These are phyloP conservation scores for Sicyos baderoa DNA, from an alignment of 306 rosid genomes.

Conservation along the genomic window DNA sequence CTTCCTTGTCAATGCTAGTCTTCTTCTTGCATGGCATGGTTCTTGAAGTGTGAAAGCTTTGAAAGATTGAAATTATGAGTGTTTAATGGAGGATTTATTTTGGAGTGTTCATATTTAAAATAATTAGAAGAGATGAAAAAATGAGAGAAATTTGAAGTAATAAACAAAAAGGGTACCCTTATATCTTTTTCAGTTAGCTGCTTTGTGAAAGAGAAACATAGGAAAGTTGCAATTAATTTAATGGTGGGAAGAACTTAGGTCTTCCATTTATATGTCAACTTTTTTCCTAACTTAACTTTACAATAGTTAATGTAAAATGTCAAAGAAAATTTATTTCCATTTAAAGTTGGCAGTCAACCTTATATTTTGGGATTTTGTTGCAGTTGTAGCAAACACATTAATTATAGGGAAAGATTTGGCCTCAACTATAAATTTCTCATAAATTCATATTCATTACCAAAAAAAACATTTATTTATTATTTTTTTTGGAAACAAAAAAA, in stretches of 20 bases:
- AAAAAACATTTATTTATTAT: no score
- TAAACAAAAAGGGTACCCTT: not conserved
- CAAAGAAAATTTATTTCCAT: constrained; percentile 10
- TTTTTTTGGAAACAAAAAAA: no score
- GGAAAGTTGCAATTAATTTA: constrained; percentile 12
- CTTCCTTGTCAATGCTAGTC: constrained; percentile 8
- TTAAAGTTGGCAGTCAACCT: constrained; percentile 10
- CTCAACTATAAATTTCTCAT: no score
- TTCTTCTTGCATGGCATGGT: constrained; percentile 6
- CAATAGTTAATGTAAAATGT: constrained; percentile 10
- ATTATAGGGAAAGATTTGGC: not conserved
- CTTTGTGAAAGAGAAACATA: not conserved
- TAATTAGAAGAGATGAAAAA: not conserved
- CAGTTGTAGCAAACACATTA: not conserved
- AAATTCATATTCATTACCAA: no score
- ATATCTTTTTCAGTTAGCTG: not conserved
- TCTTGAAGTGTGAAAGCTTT: constrained; percentile 18
- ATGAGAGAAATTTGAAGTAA: not conserved
- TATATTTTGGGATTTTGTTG: constrained; percentile 2
- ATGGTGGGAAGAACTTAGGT: not conserved
- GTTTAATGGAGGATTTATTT: not conserved
- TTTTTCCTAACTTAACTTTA: not conserved
- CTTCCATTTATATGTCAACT: not conserved
- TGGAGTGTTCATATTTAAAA: not conserved
- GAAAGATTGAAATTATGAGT: not conserved